phyloP scores from a whole-genome alignment of 2,329 filamentous ascomycete genomes.

The Xylariales sp. region DNA sequence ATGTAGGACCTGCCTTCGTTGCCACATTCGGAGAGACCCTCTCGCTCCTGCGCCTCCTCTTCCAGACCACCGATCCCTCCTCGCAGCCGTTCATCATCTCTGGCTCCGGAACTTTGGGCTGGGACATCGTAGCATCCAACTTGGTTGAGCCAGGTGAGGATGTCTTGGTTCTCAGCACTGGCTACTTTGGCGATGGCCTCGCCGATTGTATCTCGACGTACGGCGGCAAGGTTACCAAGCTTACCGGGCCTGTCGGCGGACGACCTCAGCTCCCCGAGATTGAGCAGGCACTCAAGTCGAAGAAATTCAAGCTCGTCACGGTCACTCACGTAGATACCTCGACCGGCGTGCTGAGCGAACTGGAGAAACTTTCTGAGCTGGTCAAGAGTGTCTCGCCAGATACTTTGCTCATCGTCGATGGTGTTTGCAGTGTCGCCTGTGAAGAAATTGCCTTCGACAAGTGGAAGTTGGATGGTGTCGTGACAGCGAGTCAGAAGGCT shows the following conservation, averaged over 20 bases:
- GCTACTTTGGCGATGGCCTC: constrained; percentile 96
- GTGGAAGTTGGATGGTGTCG: constrained; percentile 87
- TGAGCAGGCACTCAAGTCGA: constrained; percentile 82
- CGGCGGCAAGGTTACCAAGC: constrained; percentile 82
- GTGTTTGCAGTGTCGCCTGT: constrained; percentile 92
- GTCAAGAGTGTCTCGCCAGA: constrained; percentile 85
- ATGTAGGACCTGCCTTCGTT: constrained; percentile 86
- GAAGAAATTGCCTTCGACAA: constrained; percentile 96
- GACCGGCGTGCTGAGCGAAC: constrained; percentile 89
- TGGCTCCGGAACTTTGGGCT: constrained; percentile 91
- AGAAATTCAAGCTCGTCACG: constrained; percentile 90
- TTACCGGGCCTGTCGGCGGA: constrained; percentile 84
- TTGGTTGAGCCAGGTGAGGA: constrained; percentile 85
- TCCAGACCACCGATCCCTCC: constrained; percentile 78
- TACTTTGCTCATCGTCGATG: constrained; percentile 88
- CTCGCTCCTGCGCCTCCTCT: constrained; percentile 83
- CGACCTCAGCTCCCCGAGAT: constrained; percentile 83
- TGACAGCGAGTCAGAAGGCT: constrained; percentile 95
- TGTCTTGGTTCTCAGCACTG: constrained; percentile 88
- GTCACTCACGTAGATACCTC: constrained; percentile 98
- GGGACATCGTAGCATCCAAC: constrained; percentile 95
- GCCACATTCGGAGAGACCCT: constrained; percentile 87
- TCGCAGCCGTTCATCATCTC: constrained; percentile 92
- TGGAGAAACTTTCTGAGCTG: constrained; percentile 77
- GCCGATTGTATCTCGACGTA: constrained; percentile 89